Evolutionary conservation across 2,329 filamentous ascomycete genomes (phyloP).

Genomic region (Colletotrichum coccodes): DNA sequence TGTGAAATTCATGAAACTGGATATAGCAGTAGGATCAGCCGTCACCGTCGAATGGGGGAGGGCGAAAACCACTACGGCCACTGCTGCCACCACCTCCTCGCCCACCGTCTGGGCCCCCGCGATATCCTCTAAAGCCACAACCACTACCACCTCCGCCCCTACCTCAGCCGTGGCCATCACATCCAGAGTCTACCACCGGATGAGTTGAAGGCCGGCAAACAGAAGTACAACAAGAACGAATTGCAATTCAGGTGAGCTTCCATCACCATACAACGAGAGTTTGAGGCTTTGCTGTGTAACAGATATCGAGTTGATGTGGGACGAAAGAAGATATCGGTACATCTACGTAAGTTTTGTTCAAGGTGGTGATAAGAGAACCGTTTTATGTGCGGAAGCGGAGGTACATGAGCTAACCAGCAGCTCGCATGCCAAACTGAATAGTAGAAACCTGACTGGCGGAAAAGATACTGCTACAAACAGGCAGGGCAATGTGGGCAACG

Average conservation of each 20-base stretch:
- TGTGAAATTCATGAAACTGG: slow-evolving; percentile 32
- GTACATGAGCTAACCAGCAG: neutral
- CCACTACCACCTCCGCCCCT: slow-evolving; percentile 33
- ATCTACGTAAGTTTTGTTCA: neutral
- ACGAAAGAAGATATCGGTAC: neutral
- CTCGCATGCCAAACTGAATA: neutral
- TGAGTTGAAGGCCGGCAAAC: neutral
- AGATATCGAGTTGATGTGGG: neutral
- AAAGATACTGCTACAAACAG: neutral
- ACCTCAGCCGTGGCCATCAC: slow-evolving; percentile 28
- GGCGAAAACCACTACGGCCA: slow-evolving; percentile 35
- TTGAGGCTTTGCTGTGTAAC: neutral
- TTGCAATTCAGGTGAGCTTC: neutral
- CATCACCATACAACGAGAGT: neutral
- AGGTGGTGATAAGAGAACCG: neutral
- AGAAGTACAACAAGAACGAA: neutral
- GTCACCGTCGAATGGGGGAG: slow-evolving; percentile 33
- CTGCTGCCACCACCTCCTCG: slow-evolving; percentile 32
- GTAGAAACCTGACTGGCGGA: neutral
- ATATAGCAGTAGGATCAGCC: slow-evolving; percentile 27
- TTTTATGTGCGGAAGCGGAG: neutral
- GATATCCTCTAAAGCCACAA: slow-evolving; percentile 29
- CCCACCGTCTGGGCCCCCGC: too few relatives aligned
- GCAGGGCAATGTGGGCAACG: neutral
- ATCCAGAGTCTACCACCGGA: slow-evolving; percentile 23